Conservation (phyloP, 2,329 filamentous ascomycete species). For the Raffaelea arxii region DNA sequence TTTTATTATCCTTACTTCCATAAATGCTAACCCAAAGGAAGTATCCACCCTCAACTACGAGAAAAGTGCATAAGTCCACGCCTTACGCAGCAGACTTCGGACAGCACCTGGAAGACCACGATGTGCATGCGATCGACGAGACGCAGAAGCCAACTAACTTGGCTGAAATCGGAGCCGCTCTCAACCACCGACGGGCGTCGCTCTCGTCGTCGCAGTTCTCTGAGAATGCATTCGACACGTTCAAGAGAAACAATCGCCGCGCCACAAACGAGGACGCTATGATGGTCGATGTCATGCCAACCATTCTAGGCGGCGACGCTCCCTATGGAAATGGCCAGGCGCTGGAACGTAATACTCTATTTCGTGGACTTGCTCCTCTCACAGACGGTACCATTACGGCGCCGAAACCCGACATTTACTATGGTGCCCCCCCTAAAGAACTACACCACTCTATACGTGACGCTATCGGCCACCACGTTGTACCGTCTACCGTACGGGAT, state of each 20-base stretch:
- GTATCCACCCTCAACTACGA: constrained; percentile 4
- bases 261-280: constrained; percentile 25
- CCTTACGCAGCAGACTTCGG: constrained; percentile 25
- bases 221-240: constrained; percentile 18
- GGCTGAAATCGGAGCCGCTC: constrained; percentile 18
- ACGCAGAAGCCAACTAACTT: constrained; percentile 20
- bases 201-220: constrained; percentile 26
- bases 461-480: constrained; percentile 17
- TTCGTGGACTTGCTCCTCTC: constrained; percentile 25
- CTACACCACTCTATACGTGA: constrained; percentile 15
- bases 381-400: constrained; percentile 19
- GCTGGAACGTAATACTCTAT: constrained; percentile 19
- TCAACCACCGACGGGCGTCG: constrained; percentile 20
- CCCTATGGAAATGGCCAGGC: constrained; percentile 13
- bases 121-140: constrained; percentile 19
- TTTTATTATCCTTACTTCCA: constrained; percentile 1
- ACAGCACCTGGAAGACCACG: constrained; percentile 24
- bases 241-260: constrained; percentile 17
- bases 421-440: constrained; percentile 18
- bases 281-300: constrained; percentile 21
- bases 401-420: constrained; percentile 22
- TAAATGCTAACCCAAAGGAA: constrained; percentile 1
- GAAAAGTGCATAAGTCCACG: constrained; percentile 16
- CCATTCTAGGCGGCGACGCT: constrained; percentile 16
- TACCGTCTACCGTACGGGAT: constrained; percentile 21